Evolutionary conservation across 2,329 filamentous ascomycete species (phyloP), one percentile per base, ranked within the genome.

Genomic region (Atkinsonella hypoxylon): DNA sequence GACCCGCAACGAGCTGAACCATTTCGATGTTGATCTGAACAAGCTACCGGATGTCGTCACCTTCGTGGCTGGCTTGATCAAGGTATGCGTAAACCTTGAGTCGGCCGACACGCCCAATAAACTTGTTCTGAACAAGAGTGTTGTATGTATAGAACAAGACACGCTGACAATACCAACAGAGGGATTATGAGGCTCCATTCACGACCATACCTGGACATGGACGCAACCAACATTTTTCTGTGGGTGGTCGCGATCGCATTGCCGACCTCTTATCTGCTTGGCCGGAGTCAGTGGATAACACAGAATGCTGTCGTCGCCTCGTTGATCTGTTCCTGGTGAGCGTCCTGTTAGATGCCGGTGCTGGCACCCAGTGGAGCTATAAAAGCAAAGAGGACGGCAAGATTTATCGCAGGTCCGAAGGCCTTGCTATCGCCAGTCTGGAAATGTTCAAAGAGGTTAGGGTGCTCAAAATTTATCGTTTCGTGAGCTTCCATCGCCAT

Each of bases 61-160:
- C 43, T 95, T 95, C 64, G 86, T 95, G 10, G 83, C 91, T n/a
- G 83, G 86, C 40, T 91, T 96, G 56, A 95, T 96, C 73, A 95
- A 94, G 85, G 89, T 90, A 71, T 57, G 75, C 12, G 11, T 18
- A 10, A 31, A 18, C 26, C 17, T 44, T n/a, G 26, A 38, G 36
- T 18, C 41, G 40, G 34, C 38, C 49, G 43, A 32, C 26, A 34
- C 15, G 6, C 13, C 34, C 34, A 36, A 36, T 36, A 15, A 36
- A 10, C 34, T 15, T 36, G 8, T 15, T 10, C 32, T 36, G 15
- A 12, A 36, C 34, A 5, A 36, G 34, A 36, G 15, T 15, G 11
- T 36, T 15, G 34, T 36, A 12, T 36, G 34, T 36, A 10, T 36
- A 10, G 10, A 36, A 36, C 34, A 12, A 6, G 34, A 15, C n/a